These are phyloP conservation scores for Dioscorea zingiberensis DNA, from an alignment of 106 monocot species.

Conservation along the genomic window DNA sequence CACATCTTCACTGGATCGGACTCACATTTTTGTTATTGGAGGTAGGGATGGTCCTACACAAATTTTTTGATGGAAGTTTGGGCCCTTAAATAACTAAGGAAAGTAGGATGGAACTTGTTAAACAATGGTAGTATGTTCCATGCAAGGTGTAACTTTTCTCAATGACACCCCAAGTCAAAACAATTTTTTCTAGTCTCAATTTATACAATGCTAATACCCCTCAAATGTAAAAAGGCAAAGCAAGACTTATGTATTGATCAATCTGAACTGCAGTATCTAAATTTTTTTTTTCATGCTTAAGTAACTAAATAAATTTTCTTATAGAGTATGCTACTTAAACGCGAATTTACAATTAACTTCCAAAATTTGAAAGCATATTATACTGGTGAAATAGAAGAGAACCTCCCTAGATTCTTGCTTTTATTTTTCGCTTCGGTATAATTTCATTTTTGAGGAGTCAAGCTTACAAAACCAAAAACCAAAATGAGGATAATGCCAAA, in stretches of 20 bases:
- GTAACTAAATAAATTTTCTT: neutral
- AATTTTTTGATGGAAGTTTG: conserved; percentile 85
- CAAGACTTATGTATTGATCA: neutral
- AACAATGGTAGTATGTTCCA: conserved; percentile 49
- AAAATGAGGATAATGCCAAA: too few species aligned
- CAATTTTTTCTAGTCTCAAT: neutral
- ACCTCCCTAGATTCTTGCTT: too few species aligned
- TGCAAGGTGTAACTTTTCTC: conserved; percentile 55
- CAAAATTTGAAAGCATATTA: too few species aligned
- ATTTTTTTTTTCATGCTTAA: neutral
- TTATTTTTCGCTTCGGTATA: too few species aligned
- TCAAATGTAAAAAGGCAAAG: too few species aligned
- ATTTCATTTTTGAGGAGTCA: too few species aligned
- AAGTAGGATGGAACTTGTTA: conserved; percentile 52
- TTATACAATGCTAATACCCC: neutral
- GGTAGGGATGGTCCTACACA: conserved; percentile 76
- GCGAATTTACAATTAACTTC: too few species aligned
- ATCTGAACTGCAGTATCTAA: neutral
- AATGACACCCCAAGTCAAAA: neutral
- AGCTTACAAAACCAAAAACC: too few species aligned
- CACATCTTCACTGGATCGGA: conserved; percentile 47
- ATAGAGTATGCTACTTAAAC: too few species aligned
- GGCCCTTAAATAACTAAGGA: conserved; percentile 45
- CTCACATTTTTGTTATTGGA: conserved; percentile 64
- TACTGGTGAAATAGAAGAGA: too few species aligned